Evolutionary conservation across 139 green algal genomes (phyloP).

Genomic region (Eudorina sp.): DNA sequence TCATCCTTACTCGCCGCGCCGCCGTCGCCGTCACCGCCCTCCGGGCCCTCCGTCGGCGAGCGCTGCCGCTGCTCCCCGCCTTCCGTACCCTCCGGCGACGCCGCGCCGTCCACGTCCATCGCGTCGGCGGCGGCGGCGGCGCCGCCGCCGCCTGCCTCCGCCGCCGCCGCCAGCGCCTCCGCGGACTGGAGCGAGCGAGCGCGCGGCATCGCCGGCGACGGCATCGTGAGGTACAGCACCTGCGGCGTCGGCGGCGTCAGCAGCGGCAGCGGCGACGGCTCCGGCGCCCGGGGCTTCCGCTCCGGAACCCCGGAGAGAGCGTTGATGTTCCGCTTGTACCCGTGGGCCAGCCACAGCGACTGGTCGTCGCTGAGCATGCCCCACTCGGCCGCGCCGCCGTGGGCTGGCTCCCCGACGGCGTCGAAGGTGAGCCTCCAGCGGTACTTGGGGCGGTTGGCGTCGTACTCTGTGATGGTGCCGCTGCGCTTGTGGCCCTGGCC

Average conservation of each 20-base stretch:
- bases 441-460: slow-evolving; percentile 47
- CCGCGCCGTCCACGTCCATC: slow-evolving; percentile 12
- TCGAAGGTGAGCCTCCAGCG: slow-evolving; percentile 44
- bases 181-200: too few relatives aligned
- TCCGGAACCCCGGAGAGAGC: slow-evolving; percentile 36
- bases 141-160: background rate
- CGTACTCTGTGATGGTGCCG: slow-evolving; percentile 45
- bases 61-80: background rate
- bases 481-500: slow-evolving; percentile 34
- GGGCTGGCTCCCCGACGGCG: slow-evolving; percentile 20
- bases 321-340: slow-evolving; percentile 48
- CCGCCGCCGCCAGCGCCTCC: background rate
- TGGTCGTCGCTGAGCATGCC: slow-evolving; percentile 36
- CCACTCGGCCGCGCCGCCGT: slow-evolving; percentile 42
- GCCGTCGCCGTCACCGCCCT: background rate
- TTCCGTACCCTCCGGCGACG: slow-evolving; percentile 6
- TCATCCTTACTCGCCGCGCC: background rate
- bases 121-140: background rate
- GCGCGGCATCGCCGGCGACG: background rate
- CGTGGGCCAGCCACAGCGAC: slow-evolving; percentile 45
- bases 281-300: slow-evolving; percentile 9
- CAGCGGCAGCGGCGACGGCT: background rate
- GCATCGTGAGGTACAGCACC: too few relatives aligned
- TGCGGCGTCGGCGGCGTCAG: background rate
- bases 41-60: background rate